phyloP scores from a whole-genome alignment of 2,329 filamentous ascomycete genomes.

The Diplocarpon rosae region DNA sequence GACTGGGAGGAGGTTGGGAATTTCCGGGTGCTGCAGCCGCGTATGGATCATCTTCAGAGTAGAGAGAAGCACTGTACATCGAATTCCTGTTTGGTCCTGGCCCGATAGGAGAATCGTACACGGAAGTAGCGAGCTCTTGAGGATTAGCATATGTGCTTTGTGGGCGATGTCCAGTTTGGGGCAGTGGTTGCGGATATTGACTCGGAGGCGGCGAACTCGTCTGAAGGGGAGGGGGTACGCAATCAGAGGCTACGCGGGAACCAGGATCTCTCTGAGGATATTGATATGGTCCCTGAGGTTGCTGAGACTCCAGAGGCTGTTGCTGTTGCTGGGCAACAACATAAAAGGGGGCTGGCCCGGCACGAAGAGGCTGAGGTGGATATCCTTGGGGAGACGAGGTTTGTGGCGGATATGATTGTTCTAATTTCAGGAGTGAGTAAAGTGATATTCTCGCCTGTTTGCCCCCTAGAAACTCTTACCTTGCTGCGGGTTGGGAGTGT shows the following conservation, averaged over 20 bases:
- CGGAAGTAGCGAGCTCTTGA: slow-evolving; percentile 68
- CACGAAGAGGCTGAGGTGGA: slow-evolving; percentile 40
- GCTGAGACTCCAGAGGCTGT: slow-evolving; percentile 25
- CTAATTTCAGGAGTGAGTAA: slow-evolving; percentile 9
- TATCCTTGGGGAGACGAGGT: slow-evolving; percentile 43
- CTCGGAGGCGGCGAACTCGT: slow-evolving; percentile 39
- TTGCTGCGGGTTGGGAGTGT: slow-evolving; percentile 44
- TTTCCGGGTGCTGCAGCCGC: slow-evolving; percentile 12
- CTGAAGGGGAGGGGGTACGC: slow-evolving; percentile 37
- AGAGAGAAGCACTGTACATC: slow-evolving; percentile 23
- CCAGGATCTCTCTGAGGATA: slow-evolving; percentile 43
- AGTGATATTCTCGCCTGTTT: background rate
- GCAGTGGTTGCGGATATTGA: slow-evolving; percentile 37
- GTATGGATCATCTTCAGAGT: slow-evolving; percentile 25
- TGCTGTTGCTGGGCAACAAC: slow-evolving; percentile 35
- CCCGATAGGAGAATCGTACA: slow-evolving; percentile 63
- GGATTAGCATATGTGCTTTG: slow-evolving; percentile 60
- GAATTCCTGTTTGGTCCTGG: slow-evolving; percentile 29
- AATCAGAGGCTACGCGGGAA: slow-evolving; percentile 36
- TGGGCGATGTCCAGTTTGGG: slow-evolving; percentile 40
- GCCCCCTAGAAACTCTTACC: slow-evolving; percentile 11
- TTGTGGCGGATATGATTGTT: slow-evolving; percentile 36
- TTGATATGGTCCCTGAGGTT: slow-evolving; percentile 26
- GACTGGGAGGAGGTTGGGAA: slow-evolving; percentile 15
- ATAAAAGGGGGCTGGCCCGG: slow-evolving; percentile 52